Percentiles rank a stretch among this genome's conserved stretches.
Conservation (phyloP, 139 green algal species). For the Pleodorina starrii region DNA sequence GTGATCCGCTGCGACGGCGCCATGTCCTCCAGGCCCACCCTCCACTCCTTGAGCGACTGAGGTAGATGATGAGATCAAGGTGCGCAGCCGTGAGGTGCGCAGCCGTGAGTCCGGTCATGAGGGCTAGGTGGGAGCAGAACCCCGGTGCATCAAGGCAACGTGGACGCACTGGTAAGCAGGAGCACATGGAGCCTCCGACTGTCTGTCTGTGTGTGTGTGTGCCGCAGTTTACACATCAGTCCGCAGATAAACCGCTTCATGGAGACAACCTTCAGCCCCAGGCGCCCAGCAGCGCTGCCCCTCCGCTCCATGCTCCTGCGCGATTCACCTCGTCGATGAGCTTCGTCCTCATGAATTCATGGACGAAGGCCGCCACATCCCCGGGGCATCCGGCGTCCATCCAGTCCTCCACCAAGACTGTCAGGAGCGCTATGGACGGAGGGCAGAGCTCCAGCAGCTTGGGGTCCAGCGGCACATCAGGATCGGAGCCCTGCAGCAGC, state of each 20-base stretch:
- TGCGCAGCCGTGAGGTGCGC: not conserved
- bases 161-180: not conserved
- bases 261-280: no score
- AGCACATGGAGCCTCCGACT: not conserved
- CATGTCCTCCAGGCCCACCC: not conserved
- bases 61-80: not conserved
- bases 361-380: slow-evolving; percentile 24
- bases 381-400: not conserved
- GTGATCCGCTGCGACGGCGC: not conserved
- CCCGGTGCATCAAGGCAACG: not conserved
- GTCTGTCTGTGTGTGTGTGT: no score
- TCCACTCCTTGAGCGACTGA: slow-evolving; percentile 22
- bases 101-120: not conserved
- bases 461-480: not conserved
- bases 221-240: no score
- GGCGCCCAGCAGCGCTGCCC: no score
- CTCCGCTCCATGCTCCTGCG: not conserved
- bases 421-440: slow-evolving; percentile 6
- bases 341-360: not conserved
- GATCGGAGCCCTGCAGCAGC: not conserved
- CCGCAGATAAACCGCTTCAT: no score
- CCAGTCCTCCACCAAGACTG: not conserved
- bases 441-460: slow-evolving; percentile 18
- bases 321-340: not conserved
- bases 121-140: not conserved